Evolutionary conservation across 2,329 filamentous ascomycete species (phyloP).

Genomic region (Sclerotinia spermophila): DNA sequence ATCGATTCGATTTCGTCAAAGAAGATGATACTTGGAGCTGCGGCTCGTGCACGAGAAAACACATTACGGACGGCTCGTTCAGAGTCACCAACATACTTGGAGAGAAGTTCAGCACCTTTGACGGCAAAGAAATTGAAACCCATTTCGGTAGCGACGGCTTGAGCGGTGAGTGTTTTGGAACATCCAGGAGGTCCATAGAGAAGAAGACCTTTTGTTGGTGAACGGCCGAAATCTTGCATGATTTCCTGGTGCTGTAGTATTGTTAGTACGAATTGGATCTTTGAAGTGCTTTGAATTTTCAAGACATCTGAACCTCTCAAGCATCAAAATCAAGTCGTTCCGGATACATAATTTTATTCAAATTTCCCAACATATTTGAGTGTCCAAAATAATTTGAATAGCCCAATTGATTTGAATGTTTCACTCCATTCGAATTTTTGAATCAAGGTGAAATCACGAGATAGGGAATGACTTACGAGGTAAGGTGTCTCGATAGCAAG

Average conservation of each 20-base stretch:
- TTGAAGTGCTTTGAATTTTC: neutral
- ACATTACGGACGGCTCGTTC: slow-evolving; percentile 82
- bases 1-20: slow-evolving; percentile 96
- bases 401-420: neutral
- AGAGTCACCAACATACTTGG: slow-evolving; percentile 96
- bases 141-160: slow-evolving; percentile 86
- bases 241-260: slow-evolving; percentile 45
- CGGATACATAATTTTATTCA: neutral
- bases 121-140: slow-evolving; percentile 92
- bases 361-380: neutral
- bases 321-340: no score
- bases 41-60: slow-evolving; percentile 80
- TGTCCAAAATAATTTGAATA: neutral
- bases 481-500: slow-evolving; percentile 40
- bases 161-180: slow-evolving; percentile 88
- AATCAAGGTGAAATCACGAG: neutral
- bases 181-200: slow-evolving; percentile 92
- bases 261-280: slow-evolving; percentile 17
- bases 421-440: no score
- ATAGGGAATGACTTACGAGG: slow-evolving; percentile 25
- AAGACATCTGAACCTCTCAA: neutral
- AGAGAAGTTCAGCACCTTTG: slow-evolving; percentile 88
- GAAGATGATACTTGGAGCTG: slow-evolving; percentile 88
- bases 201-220: slow-evolving; percentile 75
- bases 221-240: slow-evolving; percentile 49